A percentile compares a stretch with the other conserved stretches of the same genome.
Evolutionary conservation across 192 early-diverging fungal species (phyloP).

Genomic region (Mortierella claussenii): DNA sequence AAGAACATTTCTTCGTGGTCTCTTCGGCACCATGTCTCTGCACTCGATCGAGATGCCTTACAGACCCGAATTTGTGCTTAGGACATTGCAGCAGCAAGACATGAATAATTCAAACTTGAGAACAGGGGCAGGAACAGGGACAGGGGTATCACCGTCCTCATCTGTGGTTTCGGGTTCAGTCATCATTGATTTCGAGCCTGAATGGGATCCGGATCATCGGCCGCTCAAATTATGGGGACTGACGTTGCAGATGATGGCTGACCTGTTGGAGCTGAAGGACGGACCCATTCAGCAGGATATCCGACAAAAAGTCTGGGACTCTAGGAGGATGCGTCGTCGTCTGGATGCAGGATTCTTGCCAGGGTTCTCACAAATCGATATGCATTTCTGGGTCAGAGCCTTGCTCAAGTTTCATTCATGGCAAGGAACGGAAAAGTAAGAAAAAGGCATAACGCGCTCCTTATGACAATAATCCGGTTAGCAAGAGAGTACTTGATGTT

Average conservation of each 20-base stretch:
- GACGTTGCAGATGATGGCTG: conserved; percentile 58
- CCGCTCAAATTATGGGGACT: conserved; percentile 55
- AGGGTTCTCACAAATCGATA: conserved; percentile 39
- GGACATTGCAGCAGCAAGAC: conserved; percentile 2
- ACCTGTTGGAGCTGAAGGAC: conserved; percentile 55
- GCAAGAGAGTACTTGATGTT: neutral
- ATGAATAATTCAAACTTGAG: neutral
- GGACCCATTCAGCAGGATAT: conserved; percentile 48
- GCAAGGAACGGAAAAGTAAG: conserved; percentile 53
- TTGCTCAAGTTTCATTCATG: conserved; percentile 51
- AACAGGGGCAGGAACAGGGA: neutral
- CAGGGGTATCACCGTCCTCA: neutral
- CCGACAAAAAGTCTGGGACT: conserved; percentile 51
- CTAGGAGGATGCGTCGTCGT: conserved; percentile 41
- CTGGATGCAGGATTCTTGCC: conserved; percentile 48
- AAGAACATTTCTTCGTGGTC: conserved; percentile 41
- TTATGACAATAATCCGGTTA: neutral
- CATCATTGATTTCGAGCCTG: conserved; percentile 31
- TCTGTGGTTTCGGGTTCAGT: neutral
- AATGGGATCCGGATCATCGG: conserved; percentile 45
- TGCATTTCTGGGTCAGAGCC: conserved; percentile 54
- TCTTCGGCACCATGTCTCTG: conserved; percentile 54
- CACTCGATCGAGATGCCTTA: conserved; percentile 55
- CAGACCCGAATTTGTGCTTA: conserved; percentile 40
- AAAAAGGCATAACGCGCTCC: neutral